Evolutionary conservation across 768 basidiomycete genomes (phyloP).

Genomic region (Steccherinum ochraceum): DNA sequence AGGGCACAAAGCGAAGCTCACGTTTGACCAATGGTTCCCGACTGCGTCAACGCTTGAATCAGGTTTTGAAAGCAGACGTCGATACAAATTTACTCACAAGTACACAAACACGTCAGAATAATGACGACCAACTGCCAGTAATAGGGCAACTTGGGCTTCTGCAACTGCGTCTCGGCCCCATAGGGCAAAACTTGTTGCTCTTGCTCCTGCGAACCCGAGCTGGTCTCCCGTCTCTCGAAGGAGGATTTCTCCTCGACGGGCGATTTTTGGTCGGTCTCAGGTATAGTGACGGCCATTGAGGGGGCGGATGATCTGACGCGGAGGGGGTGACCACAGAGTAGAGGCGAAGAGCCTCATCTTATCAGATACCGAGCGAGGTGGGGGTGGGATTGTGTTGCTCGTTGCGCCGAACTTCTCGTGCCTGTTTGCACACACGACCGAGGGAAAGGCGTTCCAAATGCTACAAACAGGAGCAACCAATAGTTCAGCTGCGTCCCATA

Average conservation of each 20-base stretch:
- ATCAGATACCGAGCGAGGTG: conserved; percentile 14
- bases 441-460: neutral
- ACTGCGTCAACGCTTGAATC: conserved; percentile 18
- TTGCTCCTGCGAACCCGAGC: conserved; percentile 1
- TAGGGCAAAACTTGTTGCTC: conserved; percentile 6
- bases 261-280: conserved; percentile 12
- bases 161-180: neutral
- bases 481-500: neutral
- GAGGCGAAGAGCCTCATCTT: conserved; percentile 14
- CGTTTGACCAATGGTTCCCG: conserved; percentile 38
- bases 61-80: neutral
- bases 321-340: conserved; percentile 7
- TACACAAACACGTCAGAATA: conserved; percentile 33
- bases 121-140: conserved; percentile 30
- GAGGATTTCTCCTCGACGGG: conserved; percentile 13
- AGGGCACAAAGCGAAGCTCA: conserved; percentile 11
- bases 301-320: conserved; percentile 3
- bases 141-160: conserved; percentile 27
- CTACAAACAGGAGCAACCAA: neutral
- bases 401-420: neutral
- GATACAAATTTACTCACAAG: conserved; percentile 26
- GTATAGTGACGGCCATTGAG: conserved; percentile 9
- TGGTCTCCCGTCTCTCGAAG: conserved; percentile 2
- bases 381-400: neutral
- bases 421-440: neutral